phyloP scores from a whole-genome alignment of 192 early-diverging fungal species.

The Entophlyctis helioformis region DNA sequence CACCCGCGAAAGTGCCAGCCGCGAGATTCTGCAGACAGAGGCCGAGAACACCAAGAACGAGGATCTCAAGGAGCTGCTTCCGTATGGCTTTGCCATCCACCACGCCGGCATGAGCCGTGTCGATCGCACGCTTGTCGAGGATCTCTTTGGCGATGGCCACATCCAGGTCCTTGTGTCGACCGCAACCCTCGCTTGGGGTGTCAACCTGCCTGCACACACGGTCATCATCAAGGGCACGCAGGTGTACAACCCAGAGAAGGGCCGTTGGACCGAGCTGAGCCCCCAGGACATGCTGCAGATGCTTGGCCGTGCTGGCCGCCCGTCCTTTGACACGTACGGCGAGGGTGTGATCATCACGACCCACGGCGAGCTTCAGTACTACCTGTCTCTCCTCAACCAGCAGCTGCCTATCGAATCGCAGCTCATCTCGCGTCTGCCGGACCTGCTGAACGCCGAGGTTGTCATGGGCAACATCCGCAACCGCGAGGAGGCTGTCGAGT shows the following conservation, averaged over 20 bases:
- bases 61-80: slow-evolving; percentile 78
- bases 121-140: slow-evolving; percentile 88
- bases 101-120: slow-evolving; percentile 91
- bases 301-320: slow-evolving; percentile 93
- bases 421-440: slow-evolving; percentile 73
- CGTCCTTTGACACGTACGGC: slow-evolving; percentile 90
- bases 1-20: slow-evolving; percentile 64
- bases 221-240: slow-evolving; percentile 99
- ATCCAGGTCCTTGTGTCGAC: slow-evolving; percentile 91
- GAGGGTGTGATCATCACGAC: slow-evolving; percentile 96
- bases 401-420: slow-evolving; percentile 97
- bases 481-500: slow-evolving; percentile 87
- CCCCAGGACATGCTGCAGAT: slow-evolving; percentile 98
- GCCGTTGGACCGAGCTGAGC: slow-evolving; percentile 85
- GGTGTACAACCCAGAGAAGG: slow-evolving; percentile 92
- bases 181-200: slow-evolving; percentile 98
- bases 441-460: slow-evolving; percentile 94
- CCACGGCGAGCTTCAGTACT: slow-evolving; percentile 87
- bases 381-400: slow-evolving; percentile 85
- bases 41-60: slow-evolving; percentile 68
- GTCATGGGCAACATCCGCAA: slow-evolving; percentile 83
- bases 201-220: slow-evolving; percentile 94
- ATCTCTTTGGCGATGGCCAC: slow-evolving; percentile 82
- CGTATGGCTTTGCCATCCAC: slow-evolving; percentile 92
- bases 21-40: slow-evolving; percentile 75